Evolutionary conservation across 306 rosid genomes (phyloP), one percentile per base, ranked within the genome.

Genomic region (Sicyos edulis): DNA sequence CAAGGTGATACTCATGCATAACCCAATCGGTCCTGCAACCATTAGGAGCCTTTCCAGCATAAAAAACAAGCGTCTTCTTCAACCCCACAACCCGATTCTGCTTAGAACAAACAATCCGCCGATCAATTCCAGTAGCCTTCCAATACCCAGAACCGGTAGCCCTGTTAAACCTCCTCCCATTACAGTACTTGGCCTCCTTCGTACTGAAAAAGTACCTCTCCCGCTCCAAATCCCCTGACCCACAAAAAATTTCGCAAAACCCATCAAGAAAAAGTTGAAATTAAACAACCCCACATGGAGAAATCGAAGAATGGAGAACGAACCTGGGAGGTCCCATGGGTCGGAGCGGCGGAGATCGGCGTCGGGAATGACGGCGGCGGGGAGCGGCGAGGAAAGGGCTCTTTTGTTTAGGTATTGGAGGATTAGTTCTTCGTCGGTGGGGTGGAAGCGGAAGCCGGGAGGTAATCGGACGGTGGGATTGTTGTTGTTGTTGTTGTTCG

Each of bases 291-390:
- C n/a, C n/a, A n/a, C n/a, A n/a, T n/a, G n/a, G n/a, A n/a, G n/a
- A n/a, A n/a, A n/a, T 55, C 4, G 13, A 6, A 3, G n/a, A n/a
- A n/a, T n/a, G n/a, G 34, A 40, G 20, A 68, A 13, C 32, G 11
- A 37, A 89, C 95, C 80, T 4, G 96, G 96, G 73, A 92, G 79
- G 75, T 89, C 95, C 97, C 97, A 92, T 1, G 96, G 97, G 51
- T 85, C 85, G 56, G 80, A 81, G 72, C 86, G 80, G 54, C 86
- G 86, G 5, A 86, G 86, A 75, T 92, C 85, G 11, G 86, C 83
- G 57, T 92, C 96, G 13, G 89, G 87, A 34, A 89, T 85, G 75
- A 72, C 76, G 7, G 75, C 73, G 0, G 92, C 95, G 2, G 97
- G 96, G 65, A 89, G 84, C 21, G 96, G 95, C 19, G 69, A 74